Evolutionary conservation across 208 protist genomes (phyloP), one percentile per base, ranked within the genome.

Genomic region (Trichomonas gallinae): DNA sequence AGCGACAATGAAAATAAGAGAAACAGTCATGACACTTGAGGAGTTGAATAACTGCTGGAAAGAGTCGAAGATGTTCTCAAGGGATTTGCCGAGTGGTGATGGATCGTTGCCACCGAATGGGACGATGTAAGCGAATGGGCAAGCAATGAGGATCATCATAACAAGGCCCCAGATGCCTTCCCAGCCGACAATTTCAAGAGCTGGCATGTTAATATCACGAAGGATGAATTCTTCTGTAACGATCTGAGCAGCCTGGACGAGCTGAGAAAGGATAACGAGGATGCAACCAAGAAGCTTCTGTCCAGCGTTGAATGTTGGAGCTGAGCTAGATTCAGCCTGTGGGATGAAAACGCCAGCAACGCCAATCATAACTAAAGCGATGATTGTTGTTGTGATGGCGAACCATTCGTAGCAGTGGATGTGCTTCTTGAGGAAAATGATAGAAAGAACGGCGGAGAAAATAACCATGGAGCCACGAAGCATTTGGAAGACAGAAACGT

Each of bases 401-500:
- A 93, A 93, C 44, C 44, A 93, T 17, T 51, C 44, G 44, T 93
- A 93, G 23, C 87, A 38, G 0, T 48, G 23, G 44, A 93, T 93
- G 1, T 93, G 42, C 0, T 42, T 4, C 36, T 51, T 93, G 15
- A 93, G 44, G 87, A 93, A 93, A 36, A 93, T 48, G 31, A 93
- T 93, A 26, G 87, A 93, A 15, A 93, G 26, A 0, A 93, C 21
- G 15, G 34, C 87, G n/a, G 87, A 93, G n/a, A 93, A 93, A 38
- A 93, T 93, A 93, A 93, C 87, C 87, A 93, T 93, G 23, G 87
- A 93, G 31, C 87, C 87, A 51, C 87, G 87, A 51, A 93, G 44
- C 87, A 93, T 93, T 93, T 93, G 87, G 44, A 93, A 93, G 31
- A 93, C n/a, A 42, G 87, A 93, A 48, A 93, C 87, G 44, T 93